These are phyloP conservation scores for Alternaria angustiovoidea DNA, from an alignment of 2,329 filamentous ascomycete species.

Conservation along the genomic window DNA sequence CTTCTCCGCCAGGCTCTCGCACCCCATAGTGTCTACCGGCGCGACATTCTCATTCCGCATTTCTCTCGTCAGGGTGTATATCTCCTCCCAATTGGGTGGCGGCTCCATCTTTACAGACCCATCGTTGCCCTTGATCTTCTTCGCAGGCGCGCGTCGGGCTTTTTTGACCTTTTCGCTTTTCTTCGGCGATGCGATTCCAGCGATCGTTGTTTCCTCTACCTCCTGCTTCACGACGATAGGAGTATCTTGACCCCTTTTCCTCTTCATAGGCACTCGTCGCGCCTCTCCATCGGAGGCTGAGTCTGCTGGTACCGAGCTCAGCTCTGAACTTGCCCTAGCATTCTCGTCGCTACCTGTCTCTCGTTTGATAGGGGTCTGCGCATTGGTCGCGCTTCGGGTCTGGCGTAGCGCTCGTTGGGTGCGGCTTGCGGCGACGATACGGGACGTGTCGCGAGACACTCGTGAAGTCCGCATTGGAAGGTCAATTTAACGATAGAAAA, in stretches of 20 bases:
- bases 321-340: conserved; percentile 38
- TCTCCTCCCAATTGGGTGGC: conserved; percentile 81
- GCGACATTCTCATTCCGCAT: conserved; percentile 79
- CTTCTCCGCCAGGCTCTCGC: conserved; percentile 75
- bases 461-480: conserved; percentile 48
- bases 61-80: conserved; percentile 78
- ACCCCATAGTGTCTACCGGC: conserved; percentile 97
- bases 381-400: conserved; percentile 38
- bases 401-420: conserved; percentile 41
- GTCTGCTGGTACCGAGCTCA: conserved; percentile 42
- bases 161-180: conserved; percentile 41
- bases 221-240: conserved; percentile 47
- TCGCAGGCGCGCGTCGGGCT: conserved; percentile 49
- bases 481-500: not conserved
- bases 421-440: conserved; percentile 42
- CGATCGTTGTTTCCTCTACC: conserved; percentile 27
- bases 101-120: conserved; percentile 61
- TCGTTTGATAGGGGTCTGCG: conserved; percentile 26
- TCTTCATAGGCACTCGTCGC: conserved; percentile 50
- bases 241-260: conserved; percentile 54
- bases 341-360: conserved; percentile 16
- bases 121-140: conserved; percentile 40
- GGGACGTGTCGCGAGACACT: conserved; percentile 48
- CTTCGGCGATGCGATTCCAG: conserved; percentile 34
- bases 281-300: conserved; percentile 34